Evolutionary conservation across 2,329 filamentous ascomycete genomes (phyloP), one percentile per base, ranked within the genome.

Genomic region (Taxawa tesnikishii): DNA sequence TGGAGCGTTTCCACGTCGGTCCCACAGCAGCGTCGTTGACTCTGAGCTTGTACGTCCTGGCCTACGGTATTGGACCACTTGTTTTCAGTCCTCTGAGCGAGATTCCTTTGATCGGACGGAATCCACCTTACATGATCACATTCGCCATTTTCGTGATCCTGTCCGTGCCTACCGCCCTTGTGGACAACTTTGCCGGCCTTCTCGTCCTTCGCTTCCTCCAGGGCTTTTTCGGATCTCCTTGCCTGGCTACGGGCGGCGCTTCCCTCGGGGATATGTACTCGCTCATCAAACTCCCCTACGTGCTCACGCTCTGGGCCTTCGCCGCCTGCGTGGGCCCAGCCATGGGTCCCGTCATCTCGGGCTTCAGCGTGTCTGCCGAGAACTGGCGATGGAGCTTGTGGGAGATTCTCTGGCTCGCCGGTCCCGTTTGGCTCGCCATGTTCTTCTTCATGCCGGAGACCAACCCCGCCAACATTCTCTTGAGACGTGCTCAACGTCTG

Each of bases 131-230:
- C 51, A 68, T 79, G 21, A 50, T 70, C 41, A 77, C 76, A 7
- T 77, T 83, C 58, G 68, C 69, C 36, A 58, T 83, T 16, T 83
- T 82, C 49, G 71, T 79, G 27, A 65, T 82, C 37, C 53, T 83
- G 8, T 73, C 68, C 6, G 65, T 83, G 11, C 76, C 77, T 0
- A 71, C 75, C 0, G 72, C 75, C 0, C 50, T 82, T 0, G 72
- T 72, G 3, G 54, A 68, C 27, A 79, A 75, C 55, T 79, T 75
- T 32, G 56, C 70, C 0, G 74, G 74, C 0, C 13, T 60, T 43
- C 35, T 83, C 44, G 69, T 77, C 1, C 49, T 63, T 3, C 66
- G 75, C 2, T 79, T 79, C 53, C 52, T 79, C 4, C 70, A 73
- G 37, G 75, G 74, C 2, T 75, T 79, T 60, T 75, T 79, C 41